These are phyloP conservation scores for Colletotrichum lentis DNA, from an alignment of 2,329 filamentous ascomycete genomes.

Conservation along the genomic window DNA sequence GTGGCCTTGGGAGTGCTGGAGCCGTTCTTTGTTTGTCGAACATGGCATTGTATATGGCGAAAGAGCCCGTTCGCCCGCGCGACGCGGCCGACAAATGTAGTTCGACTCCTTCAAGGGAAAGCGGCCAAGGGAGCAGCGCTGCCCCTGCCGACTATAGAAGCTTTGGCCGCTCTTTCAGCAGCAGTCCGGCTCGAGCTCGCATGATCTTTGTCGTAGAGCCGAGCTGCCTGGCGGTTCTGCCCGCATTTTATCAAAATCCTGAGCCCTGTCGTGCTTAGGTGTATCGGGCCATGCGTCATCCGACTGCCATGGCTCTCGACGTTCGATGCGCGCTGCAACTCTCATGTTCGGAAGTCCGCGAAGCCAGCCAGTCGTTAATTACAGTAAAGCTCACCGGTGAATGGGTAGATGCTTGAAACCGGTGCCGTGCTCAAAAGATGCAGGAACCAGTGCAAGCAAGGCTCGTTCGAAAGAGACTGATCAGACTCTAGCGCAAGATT, in stretches of 20 bases:
- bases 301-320: not conserved
- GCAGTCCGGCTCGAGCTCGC: not conserved
- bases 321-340: not conserved
- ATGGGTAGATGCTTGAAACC: not conserved
- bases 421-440: not conserved
- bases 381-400: not conserved
- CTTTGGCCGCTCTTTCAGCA: not conserved
- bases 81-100: not conserved
- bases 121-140: slow-evolving; percentile 1
- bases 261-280: not conserved
- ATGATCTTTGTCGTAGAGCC: not conserved
- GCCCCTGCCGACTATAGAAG: slow-evolving; percentile 1
- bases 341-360: slow-evolving; percentile 1
- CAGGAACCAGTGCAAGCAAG: not conserved
- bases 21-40: no score
- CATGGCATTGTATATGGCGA: not conserved
- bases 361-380: not conserved
- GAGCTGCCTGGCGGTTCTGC: not conserved
- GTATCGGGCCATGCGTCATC: not conserved
- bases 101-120: not conserved
- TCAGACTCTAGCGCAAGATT: not conserved
- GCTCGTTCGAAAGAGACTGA: not conserved
- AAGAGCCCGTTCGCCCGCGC: not conserved
- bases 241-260: not conserved
- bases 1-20: not conserved